phyloP scores from a whole-genome alignment of 2,329 filamentous ascomycete genomes.

The Byssothecium circinans region DNA sequence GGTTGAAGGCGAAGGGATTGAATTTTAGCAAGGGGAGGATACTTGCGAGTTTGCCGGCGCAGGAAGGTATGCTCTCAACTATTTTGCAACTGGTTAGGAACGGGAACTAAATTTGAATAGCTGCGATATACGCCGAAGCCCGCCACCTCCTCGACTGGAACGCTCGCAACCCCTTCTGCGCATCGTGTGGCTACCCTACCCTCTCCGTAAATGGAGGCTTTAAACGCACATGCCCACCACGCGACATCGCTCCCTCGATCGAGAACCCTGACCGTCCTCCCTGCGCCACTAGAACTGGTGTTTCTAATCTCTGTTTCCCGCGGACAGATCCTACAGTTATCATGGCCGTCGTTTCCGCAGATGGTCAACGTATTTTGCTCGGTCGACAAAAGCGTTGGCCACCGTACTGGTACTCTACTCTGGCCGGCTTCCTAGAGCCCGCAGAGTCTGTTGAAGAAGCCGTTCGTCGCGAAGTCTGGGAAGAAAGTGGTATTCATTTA shows the following conservation, averaged over 20 bases:
- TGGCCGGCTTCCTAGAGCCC: conserved; percentile 61
- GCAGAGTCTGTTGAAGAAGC: conserved; percentile 56
- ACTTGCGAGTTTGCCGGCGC: conserved; percentile 61
- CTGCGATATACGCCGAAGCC: conserved; percentile 87
- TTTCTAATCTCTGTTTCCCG: conserved; percentile 91
- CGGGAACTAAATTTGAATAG: conserved; percentile 53
- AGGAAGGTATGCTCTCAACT: conserved; percentile 59
- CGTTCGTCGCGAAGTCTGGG: conserved; percentile 55
- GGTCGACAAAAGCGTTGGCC: conserved; percentile 86
- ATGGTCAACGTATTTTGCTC: conserved; percentile 76
- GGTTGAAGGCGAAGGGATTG: conserved; percentile 62
- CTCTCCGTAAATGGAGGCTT: conserved; percentile 77
- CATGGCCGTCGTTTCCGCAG: conserved; percentile 83
- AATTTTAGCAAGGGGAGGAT: conserved; percentile 69
- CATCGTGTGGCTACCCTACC: conserved; percentile 80
- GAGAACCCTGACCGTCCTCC: conserved; percentile 59
- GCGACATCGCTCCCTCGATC: conserved; percentile 59
- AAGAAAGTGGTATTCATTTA: conserved; percentile 52
- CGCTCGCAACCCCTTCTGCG: conserved; percentile 86
- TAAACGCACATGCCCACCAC: conserved; percentile 76
- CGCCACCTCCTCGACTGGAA: conserved; percentile 94
- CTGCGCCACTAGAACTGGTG: conserved; percentile 78
- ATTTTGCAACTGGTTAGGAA: too few species aligned
- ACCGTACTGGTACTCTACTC: conserved; percentile 80
- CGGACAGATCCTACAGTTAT: conserved; percentile 95